These are phyloP conservation scores for Nothophaeocryptopus gaeumannii DNA, from an alignment of 2,329 filamentous ascomycete genomes.

Conservation along the genomic window DNA sequence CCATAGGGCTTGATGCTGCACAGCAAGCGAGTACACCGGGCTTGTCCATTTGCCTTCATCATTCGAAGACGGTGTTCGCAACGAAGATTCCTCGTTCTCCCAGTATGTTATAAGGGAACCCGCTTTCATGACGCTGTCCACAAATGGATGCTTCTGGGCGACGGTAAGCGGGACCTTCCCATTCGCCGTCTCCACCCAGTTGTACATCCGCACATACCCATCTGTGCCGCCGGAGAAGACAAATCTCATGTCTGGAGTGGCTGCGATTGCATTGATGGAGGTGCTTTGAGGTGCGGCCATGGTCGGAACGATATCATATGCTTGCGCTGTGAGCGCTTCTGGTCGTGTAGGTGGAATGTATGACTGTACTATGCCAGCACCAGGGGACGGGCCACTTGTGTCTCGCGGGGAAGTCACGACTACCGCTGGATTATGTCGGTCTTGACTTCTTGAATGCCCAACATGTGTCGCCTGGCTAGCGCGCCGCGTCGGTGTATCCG, in stretches of 20 bases:
- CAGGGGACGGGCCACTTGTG: slow-evolving; percentile 31
- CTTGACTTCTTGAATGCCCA: slow-evolving; percentile 9
- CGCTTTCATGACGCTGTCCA: slow-evolving; percentile 94
- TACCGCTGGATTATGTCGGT: slow-evolving; percentile 43
- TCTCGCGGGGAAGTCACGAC: slow-evolving; percentile 48
- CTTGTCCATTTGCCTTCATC: slow-evolving; percentile 59
- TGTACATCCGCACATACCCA: slow-evolving; percentile 95
- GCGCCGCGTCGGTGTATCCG: slow-evolving; percentile 45
- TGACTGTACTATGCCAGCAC: slow-evolving; percentile 25
- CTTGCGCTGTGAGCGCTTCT: slow-evolving; percentile 73
- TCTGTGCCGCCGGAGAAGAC: slow-evolving; percentile 93
- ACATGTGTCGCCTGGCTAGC: slow-evolving; percentile 25
- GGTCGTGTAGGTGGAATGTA: slow-evolving; percentile 55
- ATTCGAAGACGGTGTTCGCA: slow-evolving; percentile 35
- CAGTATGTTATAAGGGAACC: slow-evolving; percentile 94
- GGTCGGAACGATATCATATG: slow-evolving; percentile 94
- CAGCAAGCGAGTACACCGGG: slow-evolving; percentile 89
- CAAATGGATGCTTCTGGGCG: slow-evolving; percentile 92
- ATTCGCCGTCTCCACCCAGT: slow-evolving; percentile 92
- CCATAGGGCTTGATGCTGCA: slow-evolving; percentile 88
- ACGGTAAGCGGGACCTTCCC: slow-evolving; percentile 91
- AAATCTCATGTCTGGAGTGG: slow-evolving; percentile 91
- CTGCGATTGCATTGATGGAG: slow-evolving; percentile 86
- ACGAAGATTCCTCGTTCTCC: slow-evolving; percentile 82
- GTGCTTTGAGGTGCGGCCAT: slow-evolving; percentile 96